Conservation (phyloP, 257 asterid species). For the Solanum pinnatisectum region DNA sequence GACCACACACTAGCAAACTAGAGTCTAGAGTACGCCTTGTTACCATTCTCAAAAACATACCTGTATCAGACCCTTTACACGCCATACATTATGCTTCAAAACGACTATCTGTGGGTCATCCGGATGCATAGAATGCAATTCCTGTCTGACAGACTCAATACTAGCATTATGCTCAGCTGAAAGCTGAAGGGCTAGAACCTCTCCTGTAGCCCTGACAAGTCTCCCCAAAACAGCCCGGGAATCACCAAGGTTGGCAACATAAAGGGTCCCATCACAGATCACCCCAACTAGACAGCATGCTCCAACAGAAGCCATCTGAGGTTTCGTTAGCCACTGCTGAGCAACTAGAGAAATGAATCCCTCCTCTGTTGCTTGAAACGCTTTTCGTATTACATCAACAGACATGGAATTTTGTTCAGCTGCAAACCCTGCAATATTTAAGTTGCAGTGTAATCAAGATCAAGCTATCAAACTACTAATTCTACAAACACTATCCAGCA, state of each 20-base stretch:
- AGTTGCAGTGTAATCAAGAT: neutral
- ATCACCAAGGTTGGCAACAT: slow-evolving; percentile 40
- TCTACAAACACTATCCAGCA: neutral
- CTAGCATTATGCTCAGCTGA: slow-evolving; percentile 43
- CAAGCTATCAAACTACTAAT: neutral
- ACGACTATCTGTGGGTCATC: slow-evolving; percentile 39
- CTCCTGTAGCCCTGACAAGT: slow-evolving; percentile 32
- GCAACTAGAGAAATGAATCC: slow-evolving; percentile 30
- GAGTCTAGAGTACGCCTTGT: neutral
- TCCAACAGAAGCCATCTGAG: slow-evolving; percentile 45
- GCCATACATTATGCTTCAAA: slow-evolving; percentile 44
- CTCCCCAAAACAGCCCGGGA: slow-evolving; percentile 44
- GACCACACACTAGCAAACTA: neutral
- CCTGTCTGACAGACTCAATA: slow-evolving; percentile 39
- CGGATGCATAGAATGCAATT: slow-evolving; percentile 36
- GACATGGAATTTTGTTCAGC: slow-evolving; percentile 37
- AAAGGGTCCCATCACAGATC: slow-evolving; percentile 28
- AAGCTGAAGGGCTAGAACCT: slow-evolving; percentile 36
- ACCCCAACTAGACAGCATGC: slow-evolving; percentile 41
- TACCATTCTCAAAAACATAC: slow-evolving; percentile 3
- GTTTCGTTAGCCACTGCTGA: slow-evolving; percentile 29
- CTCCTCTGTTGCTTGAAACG: slow-evolving; percentile 45
- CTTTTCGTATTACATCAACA: slow-evolving; percentile 33
- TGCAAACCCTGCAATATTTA: slow-evolving; percentile 20
- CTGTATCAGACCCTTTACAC: slow-evolving; percentile 47